Percentiles rank a stretch among this genome's conserved stretches.
These are phyloP conservation scores for Neofusicoccum umdonicola DNA, from an alignment of 2,329 filamentous ascomycete species.

Conservation along the genomic window DNA sequence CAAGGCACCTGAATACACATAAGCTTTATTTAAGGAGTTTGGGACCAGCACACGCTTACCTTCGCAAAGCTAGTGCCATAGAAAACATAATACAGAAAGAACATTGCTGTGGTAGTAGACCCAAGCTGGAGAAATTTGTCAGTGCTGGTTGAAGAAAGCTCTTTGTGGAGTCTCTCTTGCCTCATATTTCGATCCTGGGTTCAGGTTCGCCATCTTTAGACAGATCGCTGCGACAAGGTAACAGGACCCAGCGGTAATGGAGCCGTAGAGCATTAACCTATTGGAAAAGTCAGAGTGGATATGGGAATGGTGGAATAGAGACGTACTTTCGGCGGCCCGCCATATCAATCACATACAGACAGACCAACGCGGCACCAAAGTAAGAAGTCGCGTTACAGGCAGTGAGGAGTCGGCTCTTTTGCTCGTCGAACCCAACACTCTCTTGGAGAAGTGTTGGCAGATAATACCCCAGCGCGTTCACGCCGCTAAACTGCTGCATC, in stretches of 20 bases:
- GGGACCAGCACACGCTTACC: not conserved
- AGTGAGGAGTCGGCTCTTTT: no score
- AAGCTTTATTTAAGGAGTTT: no score
- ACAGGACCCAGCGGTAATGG: not conserved
- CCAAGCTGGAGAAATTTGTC: not conserved
- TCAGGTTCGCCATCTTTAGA: not conserved
- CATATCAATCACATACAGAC: not conserved
- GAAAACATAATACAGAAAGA: slow-evolving; percentile 54
- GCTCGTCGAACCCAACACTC: no score
- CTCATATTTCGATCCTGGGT: not conserved
- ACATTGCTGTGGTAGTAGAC: not conserved
- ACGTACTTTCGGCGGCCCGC: not conserved
- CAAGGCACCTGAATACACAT: slow-evolving; percentile 23
- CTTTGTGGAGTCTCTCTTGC: not conserved
- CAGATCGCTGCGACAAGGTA: not conserved
- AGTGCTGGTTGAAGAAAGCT: no score
- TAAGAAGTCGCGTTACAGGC: no score
- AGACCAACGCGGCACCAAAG: no score
- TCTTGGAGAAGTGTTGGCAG: no score
- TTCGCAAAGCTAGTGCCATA: slow-evolving; percentile 46
- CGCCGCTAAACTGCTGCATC: no score
- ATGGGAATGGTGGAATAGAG: no score
- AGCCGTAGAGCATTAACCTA: not conserved
- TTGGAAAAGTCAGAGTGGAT: not conserved
- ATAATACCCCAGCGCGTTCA: no score